phyloP scores from a whole-genome alignment of 2,329 filamentous ascomycete species.

The Fusarium luffae region DNA sequence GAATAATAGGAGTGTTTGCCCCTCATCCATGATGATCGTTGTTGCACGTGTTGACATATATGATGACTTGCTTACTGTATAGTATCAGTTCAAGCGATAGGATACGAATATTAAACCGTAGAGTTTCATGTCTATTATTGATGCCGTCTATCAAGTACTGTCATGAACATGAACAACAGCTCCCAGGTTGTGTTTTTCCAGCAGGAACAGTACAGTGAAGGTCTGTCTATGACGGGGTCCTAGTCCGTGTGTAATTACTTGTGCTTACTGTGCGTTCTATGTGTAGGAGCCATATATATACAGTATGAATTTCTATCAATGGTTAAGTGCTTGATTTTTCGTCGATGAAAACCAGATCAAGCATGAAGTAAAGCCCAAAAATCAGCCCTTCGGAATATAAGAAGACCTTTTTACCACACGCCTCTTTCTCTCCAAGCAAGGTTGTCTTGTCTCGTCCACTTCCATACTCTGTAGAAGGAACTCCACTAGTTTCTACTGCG shows the following conservation, averaged over 20 bases:
- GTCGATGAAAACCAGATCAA: not conserved
- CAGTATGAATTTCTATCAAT: not conserved
- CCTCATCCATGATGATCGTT: conserved; percentile 27
- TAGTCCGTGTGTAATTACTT: not conserved
- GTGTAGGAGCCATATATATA: not conserved
- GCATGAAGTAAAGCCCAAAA: not conserved
- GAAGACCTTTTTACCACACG: not conserved
- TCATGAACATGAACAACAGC: not conserved
- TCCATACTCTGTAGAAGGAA: conserved; percentile 9
- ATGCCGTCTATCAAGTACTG: not conserved
- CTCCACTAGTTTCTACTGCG: conserved; percentile 28
- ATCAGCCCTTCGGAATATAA: not conserved
- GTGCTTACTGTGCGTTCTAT: not conserved
- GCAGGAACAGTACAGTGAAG: not conserved
- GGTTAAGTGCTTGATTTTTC: not conserved
- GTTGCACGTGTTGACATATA: not conserved
- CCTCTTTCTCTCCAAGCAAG: not conserved
- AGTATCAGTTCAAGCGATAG: too few relatives aligned
- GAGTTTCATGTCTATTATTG: too few relatives aligned
- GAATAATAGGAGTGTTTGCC: conserved; percentile 34
- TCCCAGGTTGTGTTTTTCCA: not conserved
- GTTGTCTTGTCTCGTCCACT: not conserved
- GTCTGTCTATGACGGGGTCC: not conserved
- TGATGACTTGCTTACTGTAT: not conserved
- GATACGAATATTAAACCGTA: not conserved